These are phyloP conservation scores for Geosmithia putterillii DNA, from an alignment of 2,329 filamentous ascomycete species.

Conservation along the genomic window DNA sequence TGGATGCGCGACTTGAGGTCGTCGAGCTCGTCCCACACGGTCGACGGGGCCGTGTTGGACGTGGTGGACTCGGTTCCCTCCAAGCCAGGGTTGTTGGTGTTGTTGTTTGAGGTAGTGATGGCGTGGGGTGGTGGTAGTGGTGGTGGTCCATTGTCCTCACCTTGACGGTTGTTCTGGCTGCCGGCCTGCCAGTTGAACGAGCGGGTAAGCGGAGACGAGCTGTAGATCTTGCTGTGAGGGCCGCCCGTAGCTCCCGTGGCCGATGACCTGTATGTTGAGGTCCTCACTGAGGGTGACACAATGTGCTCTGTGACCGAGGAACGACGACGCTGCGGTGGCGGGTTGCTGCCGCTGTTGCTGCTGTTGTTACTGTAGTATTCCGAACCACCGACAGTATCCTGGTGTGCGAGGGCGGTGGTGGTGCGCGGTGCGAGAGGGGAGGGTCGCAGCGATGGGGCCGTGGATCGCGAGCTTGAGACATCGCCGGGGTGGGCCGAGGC, in stretches of 20 bases:
- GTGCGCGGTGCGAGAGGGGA: conserved; percentile 3
- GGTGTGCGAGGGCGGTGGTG: conserved; percentile 18
- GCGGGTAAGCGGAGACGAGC: conserved; percentile 47
- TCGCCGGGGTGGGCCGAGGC: conserved; percentile 24
- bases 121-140: too few species aligned
- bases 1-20: conserved; percentile 90
- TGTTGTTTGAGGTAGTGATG: too few species aligned
- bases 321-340: conserved; percentile 17
- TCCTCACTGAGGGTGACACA: conserved; percentile 24
- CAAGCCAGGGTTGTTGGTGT: conserved; percentile 17
- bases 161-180: conserved; percentile 10
- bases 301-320: conserved; percentile 37
- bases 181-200: conserved; percentile 20
- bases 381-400: conserved; percentile 22
- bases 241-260: conserved; percentile 6
- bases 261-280: conserved; percentile 27
- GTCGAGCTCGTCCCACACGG: conserved; percentile 95
- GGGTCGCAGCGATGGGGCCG: conserved; percentile 4
- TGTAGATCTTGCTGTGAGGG: conserved; percentile 26
- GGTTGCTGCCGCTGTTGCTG: conserved; percentile 1
- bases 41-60: conserved; percentile 81
- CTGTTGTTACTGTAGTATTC: too few species aligned
- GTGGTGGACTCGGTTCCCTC: conserved; percentile 77
- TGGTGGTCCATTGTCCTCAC: conserved; percentile 14
- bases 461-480: conserved; percentile 22